Evolutionary conservation across 257 asterid genomes (phyloP), one percentile per base, ranked within the genome.

Genomic region (Craterostigma plantagineum): DNA sequence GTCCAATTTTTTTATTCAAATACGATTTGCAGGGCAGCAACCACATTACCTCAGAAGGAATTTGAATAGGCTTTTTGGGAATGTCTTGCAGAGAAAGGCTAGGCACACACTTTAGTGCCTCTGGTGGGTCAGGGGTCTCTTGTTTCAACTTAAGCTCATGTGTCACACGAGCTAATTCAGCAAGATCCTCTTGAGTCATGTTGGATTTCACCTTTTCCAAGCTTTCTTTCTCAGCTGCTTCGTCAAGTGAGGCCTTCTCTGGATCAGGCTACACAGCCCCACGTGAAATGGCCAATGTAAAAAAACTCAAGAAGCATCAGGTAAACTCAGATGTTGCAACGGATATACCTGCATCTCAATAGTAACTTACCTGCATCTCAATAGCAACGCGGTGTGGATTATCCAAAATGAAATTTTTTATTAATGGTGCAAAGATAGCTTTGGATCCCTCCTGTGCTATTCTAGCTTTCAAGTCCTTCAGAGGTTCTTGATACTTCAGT

Each of bases 101-200:
- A 18, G 98, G 98, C 18, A 87, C 93, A 46, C 84, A 62, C 63
- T 75, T 90, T 33, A 90, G 71, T 58, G 93, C 93, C 64, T 90
- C 98, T 40, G 95, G 95, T 43, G 95, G 81, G 49, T 90, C 98
- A 17, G 98, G 98, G 43, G 98, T 90, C 65, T 90, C 98, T 56
- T 90, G 98, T 65, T 83, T 83, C 73, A 79, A 42, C 67, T 72
- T 82, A 40, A 90, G 73, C 50, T 83, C 95, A 43, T 68, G 78
- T 14, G 98, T 90, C 41, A 93, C 81, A 56, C 92, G 93, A 37
- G 95, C 87, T 55, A 90, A 68, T 63, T 90, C 98, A 50, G 95
- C 95, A 65, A 90, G 98, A 69, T 90, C 98, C 70, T 72, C 98
- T 33, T 63, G 59, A 49, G 98, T 90, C 98, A 90, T 66, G 68